These are phyloP conservation scores for Aureobasidium melanogenum DNA, from an alignment of 2,329 filamentous ascomycete species.

Conservation along the genomic window DNA sequence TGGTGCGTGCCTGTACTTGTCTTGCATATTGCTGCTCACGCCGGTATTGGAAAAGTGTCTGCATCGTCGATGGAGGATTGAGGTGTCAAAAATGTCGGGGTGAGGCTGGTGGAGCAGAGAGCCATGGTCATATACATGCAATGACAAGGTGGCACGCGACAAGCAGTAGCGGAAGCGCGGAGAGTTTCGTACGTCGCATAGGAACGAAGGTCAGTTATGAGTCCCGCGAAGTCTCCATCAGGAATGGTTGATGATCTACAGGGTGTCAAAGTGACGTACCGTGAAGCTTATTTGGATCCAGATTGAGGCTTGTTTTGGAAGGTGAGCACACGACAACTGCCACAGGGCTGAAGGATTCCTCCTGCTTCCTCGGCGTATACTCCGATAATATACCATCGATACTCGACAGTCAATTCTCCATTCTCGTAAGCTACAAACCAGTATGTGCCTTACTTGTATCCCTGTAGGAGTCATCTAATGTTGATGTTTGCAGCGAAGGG, in stretches of 20 bases:
- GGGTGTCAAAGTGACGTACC: not conserved
- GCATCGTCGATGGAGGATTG: too few relatives aligned
- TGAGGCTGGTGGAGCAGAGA: too few relatives aligned
- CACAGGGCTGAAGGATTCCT: not conserved
- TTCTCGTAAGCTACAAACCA: not conserved
- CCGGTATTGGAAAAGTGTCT: not conserved
- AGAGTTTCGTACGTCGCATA: not conserved
- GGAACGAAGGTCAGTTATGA: too few relatives aligned
- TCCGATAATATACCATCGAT: too few relatives aligned
- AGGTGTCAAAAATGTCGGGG: too few relatives aligned
- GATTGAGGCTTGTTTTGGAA: not conserved
- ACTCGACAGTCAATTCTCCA: not conserved
- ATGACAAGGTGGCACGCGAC: too few relatives aligned
- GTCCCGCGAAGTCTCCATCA: too few relatives aligned
- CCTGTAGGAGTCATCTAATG: not conserved
- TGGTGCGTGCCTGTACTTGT: not conserved
- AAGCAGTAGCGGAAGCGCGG: not conserved
- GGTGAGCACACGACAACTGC: not conserved
- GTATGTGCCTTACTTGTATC: not conserved
- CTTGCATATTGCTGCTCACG: not conserved
- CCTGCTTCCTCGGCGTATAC: too few relatives aligned
- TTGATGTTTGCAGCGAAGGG: not conserved
- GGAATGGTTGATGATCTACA: not conserved
- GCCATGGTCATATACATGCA: not conserved
- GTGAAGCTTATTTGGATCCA: not conserved